These are phyloP conservation scores for Tetrahymena elliotti DNA, from an alignment of 73 alveolate species.

Conservation along the genomic window DNA sequence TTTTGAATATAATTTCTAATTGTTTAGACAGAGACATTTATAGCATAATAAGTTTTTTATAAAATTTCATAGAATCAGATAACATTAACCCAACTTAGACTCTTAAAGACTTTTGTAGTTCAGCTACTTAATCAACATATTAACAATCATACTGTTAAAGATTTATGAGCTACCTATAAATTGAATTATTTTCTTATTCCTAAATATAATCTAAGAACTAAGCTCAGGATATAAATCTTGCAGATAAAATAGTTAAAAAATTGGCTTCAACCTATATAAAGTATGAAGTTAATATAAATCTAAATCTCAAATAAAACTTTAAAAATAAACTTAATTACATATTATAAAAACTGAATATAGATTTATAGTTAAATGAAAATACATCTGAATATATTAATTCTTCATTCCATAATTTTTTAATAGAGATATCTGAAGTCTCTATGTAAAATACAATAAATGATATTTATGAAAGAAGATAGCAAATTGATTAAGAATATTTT, in stretches of 20 bases:
- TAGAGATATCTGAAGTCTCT: neutral
- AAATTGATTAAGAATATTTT: neutral
- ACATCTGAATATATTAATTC: neutral
- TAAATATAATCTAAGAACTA: neutral
- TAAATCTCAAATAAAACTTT: neutral
- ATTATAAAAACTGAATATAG: neutral
- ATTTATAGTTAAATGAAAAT: neutral
- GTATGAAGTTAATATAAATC: neutral
- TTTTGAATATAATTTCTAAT: neutral
- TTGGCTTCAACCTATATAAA: neutral
- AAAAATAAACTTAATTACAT: neutral
- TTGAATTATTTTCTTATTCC: neutral
- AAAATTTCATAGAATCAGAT: neutral
- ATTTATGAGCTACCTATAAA: neutral
- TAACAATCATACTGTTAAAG: neutral
- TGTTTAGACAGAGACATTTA: neutral
- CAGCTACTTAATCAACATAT: neutral
- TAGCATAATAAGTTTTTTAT: neutral
- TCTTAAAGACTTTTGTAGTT: neutral
- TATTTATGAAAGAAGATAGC: neutral
- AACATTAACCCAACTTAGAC: neutral
- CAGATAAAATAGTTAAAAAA: neutral
- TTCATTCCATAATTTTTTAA: neutral
- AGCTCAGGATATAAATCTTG: too few species aligned
- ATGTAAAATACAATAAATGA: neutral